Evolutionary conservation across 2,329 filamentous ascomycete species (phyloP).

Genomic region (Botryosphaeria agaves): DNA sequence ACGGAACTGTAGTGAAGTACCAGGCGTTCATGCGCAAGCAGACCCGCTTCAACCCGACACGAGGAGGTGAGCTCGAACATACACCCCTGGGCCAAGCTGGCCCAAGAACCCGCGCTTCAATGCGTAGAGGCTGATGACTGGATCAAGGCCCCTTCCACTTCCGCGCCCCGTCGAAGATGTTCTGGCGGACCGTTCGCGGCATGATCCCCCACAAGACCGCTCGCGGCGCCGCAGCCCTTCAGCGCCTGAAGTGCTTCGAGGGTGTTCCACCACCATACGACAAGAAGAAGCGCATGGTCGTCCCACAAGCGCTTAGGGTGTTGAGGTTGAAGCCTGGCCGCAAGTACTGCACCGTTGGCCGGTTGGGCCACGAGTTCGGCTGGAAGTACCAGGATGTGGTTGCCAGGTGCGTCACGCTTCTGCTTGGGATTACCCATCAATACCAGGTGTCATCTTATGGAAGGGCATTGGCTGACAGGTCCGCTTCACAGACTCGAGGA

Average conservation of each 20-base stretch:
- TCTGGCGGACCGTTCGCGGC: slow-evolving; percentile 99
- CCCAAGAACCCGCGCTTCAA: no score
- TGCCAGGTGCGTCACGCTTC: slow-evolving; percentile 54
- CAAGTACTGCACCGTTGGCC: slow-evolving; percentile 99
- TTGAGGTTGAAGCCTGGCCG: slow-evolving; percentile 95
- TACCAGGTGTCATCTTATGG: no score
- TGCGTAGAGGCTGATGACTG: slow-evolving; percentile 12
- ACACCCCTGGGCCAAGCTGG: no score
- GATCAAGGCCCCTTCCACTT: slow-evolving; percentile 90
- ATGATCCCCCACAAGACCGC: slow-evolving; percentile 99
- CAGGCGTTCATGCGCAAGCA: slow-evolving; percentile 99
- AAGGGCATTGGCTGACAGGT: slow-evolving; percentile 8
- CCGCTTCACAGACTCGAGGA: slow-evolving; percentile 73
- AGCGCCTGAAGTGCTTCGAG: slow-evolving; percentile 99
- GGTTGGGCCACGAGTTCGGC: slow-evolving; percentile 96
- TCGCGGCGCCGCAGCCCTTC: slow-evolving; percentile 86
- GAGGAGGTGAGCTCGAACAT: slow-evolving; percentile 85
- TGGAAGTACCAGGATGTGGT: slow-evolving; percentile 99
- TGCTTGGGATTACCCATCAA: no score
- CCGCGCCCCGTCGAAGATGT: slow-evolving; percentile 96
- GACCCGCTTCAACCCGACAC: slow-evolving; percentile 98
- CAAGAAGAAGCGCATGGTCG: slow-evolving; percentile 99
- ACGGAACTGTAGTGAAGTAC: slow-evolving; percentile 77
- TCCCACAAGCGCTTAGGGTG: slow-evolving; percentile 93
- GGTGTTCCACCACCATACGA: slow-evolving; percentile 97